Percentiles rank a stretch among this genome's conserved stretches.
phyloP scores from a whole-genome alignment of 1,284 basidiomycete species.

The Ceratobasidium sp. region DNA sequence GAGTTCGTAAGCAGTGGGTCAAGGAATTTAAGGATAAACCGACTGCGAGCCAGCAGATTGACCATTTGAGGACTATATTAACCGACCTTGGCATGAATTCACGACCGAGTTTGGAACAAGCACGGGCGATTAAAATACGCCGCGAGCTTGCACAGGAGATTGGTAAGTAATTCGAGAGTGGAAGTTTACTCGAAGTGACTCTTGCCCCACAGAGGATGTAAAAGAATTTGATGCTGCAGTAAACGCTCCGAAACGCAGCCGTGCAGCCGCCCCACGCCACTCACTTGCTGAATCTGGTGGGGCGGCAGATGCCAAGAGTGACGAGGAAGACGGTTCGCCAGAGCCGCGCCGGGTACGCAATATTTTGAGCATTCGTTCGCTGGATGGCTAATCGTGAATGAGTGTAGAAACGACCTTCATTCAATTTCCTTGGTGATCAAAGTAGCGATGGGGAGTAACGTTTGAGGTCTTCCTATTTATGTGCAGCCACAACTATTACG shows the following conservation, averaged over 20 bases:
- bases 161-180: conserved; percentile 61
- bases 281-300: conserved; percentile 66
- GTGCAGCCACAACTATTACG: not conserved
- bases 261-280: conserved; percentile 36
- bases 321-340: conserved; percentile 49
- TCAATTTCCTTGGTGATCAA: conserved; percentile 72
- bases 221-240: conserved; percentile 49
- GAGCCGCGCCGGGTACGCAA: conserved; percentile 51
- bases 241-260: conserved; percentile 36
- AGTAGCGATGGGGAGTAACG: conserved; percentile 56
- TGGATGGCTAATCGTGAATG: conserved; percentile 58
- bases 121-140: conserved; percentile 71
- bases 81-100: conserved; percentile 80
- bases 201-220: conserved; percentile 50
- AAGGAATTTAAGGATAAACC: conserved; percentile 73
- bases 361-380: not conserved
- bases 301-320: conserved; percentile 56
- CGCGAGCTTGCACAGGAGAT: conserved; percentile 81
- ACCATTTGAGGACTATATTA: conserved; percentile 68
- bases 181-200: not conserved
- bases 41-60: conserved; percentile 68
- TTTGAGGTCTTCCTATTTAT: conserved; percentile 7
- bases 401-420: conserved; percentile 58
- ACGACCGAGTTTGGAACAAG: conserved; percentile 78
- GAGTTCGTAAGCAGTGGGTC: conserved; percentile 78